Evolutionary conservation across 345 rosid genomes (phyloP).

Genomic region (Acer negundo): DNA sequence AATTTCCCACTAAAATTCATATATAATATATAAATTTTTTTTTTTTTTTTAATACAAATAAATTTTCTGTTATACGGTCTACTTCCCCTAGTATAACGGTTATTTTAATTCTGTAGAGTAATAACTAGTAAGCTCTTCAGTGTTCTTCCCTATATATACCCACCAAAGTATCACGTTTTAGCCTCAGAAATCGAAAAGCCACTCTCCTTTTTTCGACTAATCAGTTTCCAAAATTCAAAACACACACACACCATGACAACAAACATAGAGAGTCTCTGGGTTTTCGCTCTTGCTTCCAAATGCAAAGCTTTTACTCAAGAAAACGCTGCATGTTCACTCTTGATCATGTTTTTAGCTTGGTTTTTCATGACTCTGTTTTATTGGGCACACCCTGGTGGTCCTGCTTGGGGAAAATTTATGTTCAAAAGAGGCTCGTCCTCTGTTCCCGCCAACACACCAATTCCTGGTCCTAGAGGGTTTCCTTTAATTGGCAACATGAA

Average conservation of each 20-base stretch:
- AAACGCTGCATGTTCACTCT: conserved; percentile 40
- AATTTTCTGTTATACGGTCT: conserved; percentile 22
- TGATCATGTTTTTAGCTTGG: conserved; percentile 39
- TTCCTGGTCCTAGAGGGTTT: conserved; percentile 76
- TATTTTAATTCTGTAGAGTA: background rate
- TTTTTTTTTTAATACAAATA: background rate
- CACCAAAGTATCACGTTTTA: conserved; percentile 25
- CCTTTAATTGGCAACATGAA: conserved; percentile 70
- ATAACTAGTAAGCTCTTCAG: background rate
- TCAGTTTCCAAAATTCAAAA: too few species aligned
- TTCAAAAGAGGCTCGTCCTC: conserved; percentile 22
- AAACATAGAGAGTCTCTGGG: conserved; percentile 43
- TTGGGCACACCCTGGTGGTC: conserved; percentile 74
- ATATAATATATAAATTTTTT: background rate
- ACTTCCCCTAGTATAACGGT: conserved; percentile 10
- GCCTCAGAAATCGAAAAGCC: conserved; percentile 35
- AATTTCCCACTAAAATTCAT: conserved; percentile 1
- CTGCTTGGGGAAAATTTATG: conserved; percentile 67
- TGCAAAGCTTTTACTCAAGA: conserved; percentile 47
- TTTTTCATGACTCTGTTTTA: conserved; percentile 39
- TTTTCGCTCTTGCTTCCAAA: conserved; percentile 61
- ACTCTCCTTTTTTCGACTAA: conserved; percentile 18
- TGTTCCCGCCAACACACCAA: conserved; percentile 19
- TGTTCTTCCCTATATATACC: conserved; percentile 36
- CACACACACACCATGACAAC: conserved; percentile 39